These are phyloP conservation scores for Rhododendron ferrugineum DNA, from an alignment of 148 eudicot genomes.

Conservation along the genomic window DNA sequence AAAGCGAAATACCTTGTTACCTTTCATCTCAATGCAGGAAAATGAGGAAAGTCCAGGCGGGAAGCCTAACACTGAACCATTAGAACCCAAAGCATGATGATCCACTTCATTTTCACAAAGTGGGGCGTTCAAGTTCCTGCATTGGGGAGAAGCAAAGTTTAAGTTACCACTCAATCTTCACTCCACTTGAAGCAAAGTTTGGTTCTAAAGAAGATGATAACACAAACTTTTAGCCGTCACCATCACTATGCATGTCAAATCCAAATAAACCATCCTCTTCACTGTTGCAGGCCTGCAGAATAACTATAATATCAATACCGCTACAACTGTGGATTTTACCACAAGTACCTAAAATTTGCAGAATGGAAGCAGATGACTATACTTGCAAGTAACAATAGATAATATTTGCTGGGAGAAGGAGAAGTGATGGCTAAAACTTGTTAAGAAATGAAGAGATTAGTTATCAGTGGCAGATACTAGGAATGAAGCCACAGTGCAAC, in stretches of 20 bases:
- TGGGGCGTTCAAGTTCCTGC: conserved; percentile 73
- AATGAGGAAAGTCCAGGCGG: conserved; percentile 48
- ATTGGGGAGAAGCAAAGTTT: neutral
- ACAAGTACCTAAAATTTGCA: neutral
- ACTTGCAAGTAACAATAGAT: conserved; percentile 2
- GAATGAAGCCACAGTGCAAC: neutral
- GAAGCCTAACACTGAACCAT: conserved; percentile 50
- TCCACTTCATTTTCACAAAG: conserved; percentile 41
- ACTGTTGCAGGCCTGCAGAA: conserved; percentile 67
- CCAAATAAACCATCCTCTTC: conserved; percentile 85
- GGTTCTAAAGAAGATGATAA: neutral
- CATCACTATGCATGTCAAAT: conserved; percentile 94
- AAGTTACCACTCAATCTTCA: neutral
- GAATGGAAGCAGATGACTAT: neutral
- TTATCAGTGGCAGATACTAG: neutral
- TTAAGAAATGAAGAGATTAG: neutral
- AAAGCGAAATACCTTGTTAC: conserved; percentile 89
- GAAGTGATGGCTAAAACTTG: neutral
- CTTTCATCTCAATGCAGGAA: conserved; percentile 80
- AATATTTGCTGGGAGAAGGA: neutral
- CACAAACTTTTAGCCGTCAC: conserved; percentile 72
- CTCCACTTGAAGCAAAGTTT: neutral
- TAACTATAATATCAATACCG: neutral
- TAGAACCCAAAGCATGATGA: conserved; percentile 37
- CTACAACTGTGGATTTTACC: neutral